Conservation (phyloP, 495 filamentous ascomycete genomes). For the Hypoxylon fragiforme region DNA sequence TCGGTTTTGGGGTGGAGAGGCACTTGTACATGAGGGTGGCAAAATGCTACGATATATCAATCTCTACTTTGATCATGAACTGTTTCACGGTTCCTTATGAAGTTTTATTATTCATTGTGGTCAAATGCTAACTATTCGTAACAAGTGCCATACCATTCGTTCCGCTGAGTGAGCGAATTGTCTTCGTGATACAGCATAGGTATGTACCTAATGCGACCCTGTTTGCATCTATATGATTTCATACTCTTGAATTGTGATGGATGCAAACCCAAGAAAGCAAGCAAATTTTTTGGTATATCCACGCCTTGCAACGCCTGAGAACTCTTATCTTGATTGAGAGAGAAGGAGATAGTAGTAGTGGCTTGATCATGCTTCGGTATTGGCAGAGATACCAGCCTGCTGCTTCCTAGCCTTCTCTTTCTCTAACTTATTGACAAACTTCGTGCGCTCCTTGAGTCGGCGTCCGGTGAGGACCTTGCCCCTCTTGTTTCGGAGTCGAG, state of each 20-base stretch:
- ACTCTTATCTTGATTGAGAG: not conserved
- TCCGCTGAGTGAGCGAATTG: too few relatives aligned
- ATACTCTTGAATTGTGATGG: not conserved
- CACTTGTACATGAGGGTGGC: not conserved
- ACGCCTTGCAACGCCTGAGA: slow-evolving; percentile 12
- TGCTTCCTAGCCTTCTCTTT: slow-evolving; percentile 10
- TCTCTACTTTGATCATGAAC: not conserved
- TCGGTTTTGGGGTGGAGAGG: not conserved
- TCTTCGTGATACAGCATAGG: too few relatives aligned
- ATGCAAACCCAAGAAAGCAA: not conserved
- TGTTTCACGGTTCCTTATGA: not conserved
- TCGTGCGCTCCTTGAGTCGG: slow-evolving; percentile 12
- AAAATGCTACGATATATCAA: slow-evolving; percentile 15
- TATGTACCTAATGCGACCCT: too few relatives aligned
- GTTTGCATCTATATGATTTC: too few relatives aligned
- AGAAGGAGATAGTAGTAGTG: not conserved
- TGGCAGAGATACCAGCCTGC: not conserved
- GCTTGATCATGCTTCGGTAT: too few relatives aligned
- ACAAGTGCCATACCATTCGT: too few relatives aligned
- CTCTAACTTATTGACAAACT: slow-evolving; percentile 7
- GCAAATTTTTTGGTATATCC: slow-evolving; percentile 2
- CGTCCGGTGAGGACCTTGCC: slow-evolving; percentile 23
- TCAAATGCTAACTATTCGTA: not conserved
- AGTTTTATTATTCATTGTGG: too few relatives aligned
- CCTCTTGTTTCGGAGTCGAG: not conserved